Conservation (phyloP, 1,284 basidiomycete species). For the Malassezia nana region DNA sequence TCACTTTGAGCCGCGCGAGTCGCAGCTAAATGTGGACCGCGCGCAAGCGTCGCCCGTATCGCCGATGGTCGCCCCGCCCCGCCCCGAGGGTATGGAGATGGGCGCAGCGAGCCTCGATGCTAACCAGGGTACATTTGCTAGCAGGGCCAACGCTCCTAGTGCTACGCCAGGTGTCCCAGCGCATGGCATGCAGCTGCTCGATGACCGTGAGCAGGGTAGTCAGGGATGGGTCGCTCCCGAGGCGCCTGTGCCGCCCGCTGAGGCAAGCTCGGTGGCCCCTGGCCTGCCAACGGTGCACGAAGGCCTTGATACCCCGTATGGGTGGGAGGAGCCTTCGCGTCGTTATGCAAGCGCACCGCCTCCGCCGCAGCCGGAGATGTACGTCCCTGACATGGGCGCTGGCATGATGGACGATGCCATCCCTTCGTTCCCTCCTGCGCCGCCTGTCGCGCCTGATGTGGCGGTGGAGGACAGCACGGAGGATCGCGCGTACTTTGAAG, state of each 20-base stretch:
- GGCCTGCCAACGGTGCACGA: slow-evolving; percentile 15
- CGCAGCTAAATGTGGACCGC: slow-evolving; percentile 1
- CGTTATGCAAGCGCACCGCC: neutral
- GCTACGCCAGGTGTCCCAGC: neutral
- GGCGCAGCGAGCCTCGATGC: neutral
- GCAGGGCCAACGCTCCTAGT: neutral
- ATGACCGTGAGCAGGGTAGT: slow-evolving; percentile 10
- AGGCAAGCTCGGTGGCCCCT: neutral
- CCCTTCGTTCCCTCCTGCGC: slow-evolving; percentile 12
- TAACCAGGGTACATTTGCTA: neutral
- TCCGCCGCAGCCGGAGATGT: neutral
- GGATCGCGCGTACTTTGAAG: slow-evolving; percentile 17
- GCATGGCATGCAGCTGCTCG: neutral
- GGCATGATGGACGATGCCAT: slow-evolving; percentile 3
- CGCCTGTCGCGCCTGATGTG: neutral
- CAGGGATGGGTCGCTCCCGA: slow-evolving; percentile 16
- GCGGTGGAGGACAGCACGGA: neutral
- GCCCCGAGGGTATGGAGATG: neutral
- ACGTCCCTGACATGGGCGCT: neutral
- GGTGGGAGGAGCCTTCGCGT: neutral
- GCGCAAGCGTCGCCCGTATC: slow-evolving; percentile 8
- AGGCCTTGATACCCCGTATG: neutral
- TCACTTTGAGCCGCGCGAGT: slow-evolving; percentile 15
- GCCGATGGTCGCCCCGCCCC: neutral
- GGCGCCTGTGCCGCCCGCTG: neutral